Evolutionary conservation across 208 protist genomes (phyloP), one percentile per base, ranked within the genome.

Genomic region (Leishmania martiniquensis): DNA sequence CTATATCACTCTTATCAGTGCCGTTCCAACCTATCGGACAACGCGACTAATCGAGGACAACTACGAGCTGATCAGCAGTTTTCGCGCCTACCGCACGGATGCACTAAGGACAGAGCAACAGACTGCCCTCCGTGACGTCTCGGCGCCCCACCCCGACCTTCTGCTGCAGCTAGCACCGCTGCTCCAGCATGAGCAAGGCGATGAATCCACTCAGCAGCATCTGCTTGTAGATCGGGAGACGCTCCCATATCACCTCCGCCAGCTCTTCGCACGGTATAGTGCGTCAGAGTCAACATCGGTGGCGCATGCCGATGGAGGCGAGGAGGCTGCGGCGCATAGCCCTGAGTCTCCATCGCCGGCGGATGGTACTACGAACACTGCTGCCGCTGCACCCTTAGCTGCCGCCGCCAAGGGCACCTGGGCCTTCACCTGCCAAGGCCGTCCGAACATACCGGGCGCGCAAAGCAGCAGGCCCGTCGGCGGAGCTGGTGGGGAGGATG

Each of bases 1-100:
- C 52, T 92, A 92, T 82, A 84, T 88, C 66, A 90, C 89, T 15
- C 82, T 92, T 42, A 88, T 95, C 65, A 85, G 78, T 25, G 82
- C 92, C 59, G 80, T 95, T 9, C 91, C 91, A 2, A 93, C 89
- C 29, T 85, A 82, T 39, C 72, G 87, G 15, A 93, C 85, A 54
- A 82, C 89, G 42, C 66, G 79, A 51, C 85, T 85, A 75, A 92
- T 95, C 52, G 91, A 87, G 25, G 91, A 95, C 59, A 85, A 93
- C 62, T 89, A 90, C 78, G 91, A 95, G 73, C 80, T 95, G 49
- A 92, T 93, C 80, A 95, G 91, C 86, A 95, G 91, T 76, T 92
- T 95, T 70, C 87, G 91, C 12, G 89, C 87, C n/a, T 95, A 95
- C 68, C 85, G 83, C 77, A 86, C 88, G 63, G 91, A 95, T 80